A percentile compares a stretch with the other conserved stretches of the same genome.
These are phyloP conservation scores for Globisporangium recalcitrans DNA, from an alignment of 352 stramenopile species.

Conservation along the genomic window DNA sequence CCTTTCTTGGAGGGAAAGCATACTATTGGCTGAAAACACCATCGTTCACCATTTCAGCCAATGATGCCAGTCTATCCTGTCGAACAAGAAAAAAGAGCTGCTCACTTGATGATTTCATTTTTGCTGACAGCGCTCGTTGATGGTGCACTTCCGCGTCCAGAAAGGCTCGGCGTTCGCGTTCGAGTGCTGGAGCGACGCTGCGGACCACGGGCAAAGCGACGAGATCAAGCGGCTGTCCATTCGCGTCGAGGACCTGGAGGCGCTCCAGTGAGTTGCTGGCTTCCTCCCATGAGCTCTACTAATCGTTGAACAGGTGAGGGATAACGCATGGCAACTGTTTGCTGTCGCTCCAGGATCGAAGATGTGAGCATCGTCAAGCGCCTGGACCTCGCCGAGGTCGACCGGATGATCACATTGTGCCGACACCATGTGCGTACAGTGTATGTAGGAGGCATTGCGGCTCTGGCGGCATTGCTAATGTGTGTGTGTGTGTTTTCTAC, in stretches of 20 bases:
- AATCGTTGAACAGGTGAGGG: too few species aligned
- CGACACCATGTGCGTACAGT: slow-evolving; percentile 35
- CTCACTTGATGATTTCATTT: neutral
- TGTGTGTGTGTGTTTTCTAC: neutral
- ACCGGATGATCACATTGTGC: slow-evolving; percentile 52
- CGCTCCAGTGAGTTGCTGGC: slow-evolving; percentile 39
- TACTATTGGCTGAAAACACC: slow-evolving; percentile 28
- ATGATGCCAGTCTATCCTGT: neutral
- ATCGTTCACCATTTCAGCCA: slow-evolving; percentile 4
- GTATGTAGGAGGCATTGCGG: too few species aligned
- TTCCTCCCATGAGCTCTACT: too few species aligned
- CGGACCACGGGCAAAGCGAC: neutral
- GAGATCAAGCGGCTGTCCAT: slow-evolving; percentile 19
- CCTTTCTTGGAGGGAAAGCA: slow-evolving; percentile 41
- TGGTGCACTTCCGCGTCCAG: slow-evolving; percentile 48
- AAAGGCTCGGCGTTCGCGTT: slow-evolving; percentile 71
- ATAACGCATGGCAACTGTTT: too few species aligned
- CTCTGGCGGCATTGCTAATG: too few species aligned
- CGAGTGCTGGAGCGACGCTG: slow-evolving; percentile 33
- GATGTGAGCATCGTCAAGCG: slow-evolving; percentile 56
- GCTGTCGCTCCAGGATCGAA: slow-evolving; percentile 25
- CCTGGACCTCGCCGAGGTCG: slow-evolving; percentile 45
- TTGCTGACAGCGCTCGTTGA: neutral
- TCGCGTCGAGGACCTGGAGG: slow-evolving; percentile 31
- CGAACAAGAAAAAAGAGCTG: neutral